A percentile compares a stretch with the other conserved stretches of the same genome.
Evolutionary conservation across 1,139 yeast genomes (phyloP).

Genomic region (Magnusiomyces sp.): DNA sequence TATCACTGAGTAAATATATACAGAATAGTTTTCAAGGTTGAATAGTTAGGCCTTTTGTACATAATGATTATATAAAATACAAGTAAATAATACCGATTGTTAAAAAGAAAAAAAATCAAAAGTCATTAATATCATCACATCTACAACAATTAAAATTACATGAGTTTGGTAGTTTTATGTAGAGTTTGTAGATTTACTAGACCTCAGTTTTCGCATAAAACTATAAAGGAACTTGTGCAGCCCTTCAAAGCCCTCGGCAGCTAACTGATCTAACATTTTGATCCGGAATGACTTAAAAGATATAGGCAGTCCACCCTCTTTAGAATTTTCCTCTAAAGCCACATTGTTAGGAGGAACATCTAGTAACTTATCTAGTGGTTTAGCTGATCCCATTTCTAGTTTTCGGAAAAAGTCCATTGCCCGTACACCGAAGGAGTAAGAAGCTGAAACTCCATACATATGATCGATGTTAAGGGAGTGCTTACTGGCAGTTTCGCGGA

Average conservation of each 20-base stretch:
- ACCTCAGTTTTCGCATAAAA: slow-evolving; percentile 16
- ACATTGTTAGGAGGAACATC: slow-evolving; percentile 35
- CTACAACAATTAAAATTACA: too few relatives aligned
- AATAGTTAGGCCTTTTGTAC: too few relatives aligned
- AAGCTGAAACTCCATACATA: slow-evolving; percentile 15
- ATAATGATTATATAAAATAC: too few relatives aligned
- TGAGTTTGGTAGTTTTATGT: too few relatives aligned
- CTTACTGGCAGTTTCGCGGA: slow-evolving; percentile 4
- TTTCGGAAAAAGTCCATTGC: slow-evolving; percentile 41
- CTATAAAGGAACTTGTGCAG: slow-evolving; percentile 13
- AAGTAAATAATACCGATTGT: too few relatives aligned
- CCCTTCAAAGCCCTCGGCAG: slow-evolving; percentile 17
- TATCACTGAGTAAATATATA: slow-evolving; percentile 14
- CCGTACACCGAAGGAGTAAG: slow-evolving; percentile 25
- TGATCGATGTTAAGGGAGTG: slow-evolving; percentile 44
- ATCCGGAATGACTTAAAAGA: slow-evolving; percentile 30
- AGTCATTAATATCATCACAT: too few relatives aligned
- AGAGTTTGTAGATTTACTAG: neutral
- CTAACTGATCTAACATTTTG: slow-evolving; percentile 15
- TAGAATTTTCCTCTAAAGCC: slow-evolving; percentile 7
- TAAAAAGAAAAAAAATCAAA: too few relatives aligned
- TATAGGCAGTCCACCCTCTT: slow-evolving; percentile 24
- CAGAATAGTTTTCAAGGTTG: too few relatives aligned
- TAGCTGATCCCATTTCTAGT: slow-evolving; percentile 34
- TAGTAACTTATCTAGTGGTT: slow-evolving; percentile 40